Percentiles rank a stretch among this genome's conserved stretches.
Conservation (phyloP, 257 asterid genomes). For the Scutellaria galericulata region DNA sequence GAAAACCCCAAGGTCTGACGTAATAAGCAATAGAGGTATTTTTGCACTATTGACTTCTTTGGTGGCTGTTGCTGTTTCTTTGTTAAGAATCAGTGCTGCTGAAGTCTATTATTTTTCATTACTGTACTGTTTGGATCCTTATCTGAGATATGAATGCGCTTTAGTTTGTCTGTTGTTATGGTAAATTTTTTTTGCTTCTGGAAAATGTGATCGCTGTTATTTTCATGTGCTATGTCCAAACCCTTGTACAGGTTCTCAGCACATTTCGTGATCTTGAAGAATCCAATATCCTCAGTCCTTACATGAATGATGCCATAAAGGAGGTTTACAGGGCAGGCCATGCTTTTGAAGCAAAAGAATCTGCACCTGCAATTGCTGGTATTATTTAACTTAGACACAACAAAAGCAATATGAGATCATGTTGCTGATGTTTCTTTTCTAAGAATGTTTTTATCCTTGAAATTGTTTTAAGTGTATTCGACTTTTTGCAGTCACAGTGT, state of each 20-base stretch:
- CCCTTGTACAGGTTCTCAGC: constrained; percentile 65
- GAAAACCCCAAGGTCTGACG: constrained; percentile 1
- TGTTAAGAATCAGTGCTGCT: constrained; percentile 23
- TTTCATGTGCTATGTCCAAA: constrained; percentile 27
- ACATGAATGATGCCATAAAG: constrained; percentile 76
- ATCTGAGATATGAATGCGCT: constrained; percentile 18
- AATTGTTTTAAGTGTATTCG: constrained; percentile 30
- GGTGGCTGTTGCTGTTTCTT: constrained; percentile 17
- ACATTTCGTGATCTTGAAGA: constrained; percentile 87
- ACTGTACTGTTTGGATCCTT: constrained; percentile 23
- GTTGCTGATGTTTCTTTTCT: constrained; percentile 17
- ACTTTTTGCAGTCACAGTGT: constrained; percentile 66
- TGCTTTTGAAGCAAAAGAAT: constrained; percentile 88
- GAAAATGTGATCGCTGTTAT: constrained; percentile 9
- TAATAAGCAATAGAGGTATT: constrained; percentile 11
- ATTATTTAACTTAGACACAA: constrained; percentile 34
- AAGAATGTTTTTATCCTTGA: constrained; percentile 30
- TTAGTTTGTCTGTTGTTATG: constrained; percentile 22
- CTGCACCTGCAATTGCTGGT: constrained; percentile 93
- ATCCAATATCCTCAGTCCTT: constrained; percentile 78
- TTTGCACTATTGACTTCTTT: constrained; percentile 17
- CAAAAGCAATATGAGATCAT: neutral
- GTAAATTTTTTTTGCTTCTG: neutral
- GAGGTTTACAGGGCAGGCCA: constrained; percentile 81
- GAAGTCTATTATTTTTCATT: constrained; percentile 28